Conservation (phyloP, 1,139 yeast genomes). For the Arxiozyma bovina region DNA sequence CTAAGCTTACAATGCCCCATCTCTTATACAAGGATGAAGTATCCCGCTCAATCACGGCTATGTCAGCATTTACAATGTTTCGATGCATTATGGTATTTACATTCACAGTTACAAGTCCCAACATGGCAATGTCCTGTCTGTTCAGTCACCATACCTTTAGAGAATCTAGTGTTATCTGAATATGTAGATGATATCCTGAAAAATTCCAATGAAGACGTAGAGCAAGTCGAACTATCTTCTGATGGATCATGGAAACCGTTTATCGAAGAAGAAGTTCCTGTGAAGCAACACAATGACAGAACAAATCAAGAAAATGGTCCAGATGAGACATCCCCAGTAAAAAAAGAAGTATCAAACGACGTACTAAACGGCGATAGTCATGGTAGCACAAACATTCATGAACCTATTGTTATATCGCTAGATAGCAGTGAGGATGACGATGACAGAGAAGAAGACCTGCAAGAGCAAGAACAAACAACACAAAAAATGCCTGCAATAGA, state of each 20-base stretch:
- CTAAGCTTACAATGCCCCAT: slow-evolving; percentile 53
- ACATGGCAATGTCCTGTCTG: slow-evolving; percentile 63
- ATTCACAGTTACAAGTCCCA: slow-evolving; percentile 49
- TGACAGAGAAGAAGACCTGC: slow-evolving; percentile 1
- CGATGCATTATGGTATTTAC: slow-evolving; percentile 49
- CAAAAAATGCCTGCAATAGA: neutral
- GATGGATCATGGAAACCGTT: slow-evolving; percentile 48
- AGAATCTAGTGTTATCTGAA: slow-evolving; percentile 53
- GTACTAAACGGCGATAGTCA: neutral
- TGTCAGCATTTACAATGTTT: slow-evolving; percentile 61
- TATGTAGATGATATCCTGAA: slow-evolving; percentile 43
- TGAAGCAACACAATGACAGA: neutral
- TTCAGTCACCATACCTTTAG: slow-evolving; percentile 32
- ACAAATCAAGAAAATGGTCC: neutral
- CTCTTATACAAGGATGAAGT: slow-evolving; percentile 45
- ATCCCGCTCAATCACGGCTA: slow-evolving; percentile 45
- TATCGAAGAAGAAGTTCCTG: slow-evolving; percentile 19
- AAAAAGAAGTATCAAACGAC: slow-evolving; percentile 8
- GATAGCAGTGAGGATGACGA: slow-evolving; percentile 24
- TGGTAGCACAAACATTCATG: slow-evolving; percentile 3
- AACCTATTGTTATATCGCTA: slow-evolving; percentile 19
- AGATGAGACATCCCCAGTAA: slow-evolving; percentile 7
- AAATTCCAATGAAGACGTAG: slow-evolving; percentile 38
- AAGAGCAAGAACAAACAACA: neutral
- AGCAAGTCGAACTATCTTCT: slow-evolving; percentile 41